Evolutionary conservation across 805 yeast genomes (phyloP), one percentile per base, ranked within the genome.

Genomic region (Isabelozyma heimii): DNA sequence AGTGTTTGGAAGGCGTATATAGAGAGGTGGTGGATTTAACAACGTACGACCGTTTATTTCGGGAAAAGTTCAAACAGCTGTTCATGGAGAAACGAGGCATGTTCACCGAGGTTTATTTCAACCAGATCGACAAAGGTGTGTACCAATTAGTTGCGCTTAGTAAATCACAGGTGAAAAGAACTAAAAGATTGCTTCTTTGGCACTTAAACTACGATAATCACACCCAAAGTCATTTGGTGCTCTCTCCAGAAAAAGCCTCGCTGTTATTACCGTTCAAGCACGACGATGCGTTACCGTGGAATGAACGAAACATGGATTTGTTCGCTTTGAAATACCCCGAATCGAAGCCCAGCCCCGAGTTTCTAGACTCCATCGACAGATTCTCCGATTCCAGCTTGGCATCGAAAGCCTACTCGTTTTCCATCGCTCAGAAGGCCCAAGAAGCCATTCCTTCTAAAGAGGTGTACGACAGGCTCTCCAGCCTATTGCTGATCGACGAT

Each of bases 101-200:
- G 44, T 52, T 63, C 40, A 62, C 69, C n/a, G 73, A 68, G 49
- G 73, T 68, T 1, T 67, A 61, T 49, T 72, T 71, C 53, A 60
- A 66, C 46, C 63, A 61, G 8, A 9, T 63, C 9, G 54, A 52
- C 1, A 50, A 58, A 13, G 65, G 60, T 37, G 58, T 52, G 27
- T 73, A 73, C 52, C 66, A 65, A 44, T 50, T 73, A 35, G 55
- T 62, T 20, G 60, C 76, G 1, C 49, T 67, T 13, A 62, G 60
- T 30, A 47, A 49, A 13, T 60, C 52, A 37, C 72, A 66, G 47
- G 59, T 66, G n/a, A 59, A 61, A 46, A 56, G 74, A 9, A 68
- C 69, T 15, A 72, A 70, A 51, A 56, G 78, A 42, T 60, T 73
- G 16, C 51, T 75, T 30, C 50, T 72, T 45, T 73, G 79, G 79